Evolutionary conservation across 495 filamentous ascomycete species (phyloP).

Genomic region (Xanthoparmelia taractica): DNA sequence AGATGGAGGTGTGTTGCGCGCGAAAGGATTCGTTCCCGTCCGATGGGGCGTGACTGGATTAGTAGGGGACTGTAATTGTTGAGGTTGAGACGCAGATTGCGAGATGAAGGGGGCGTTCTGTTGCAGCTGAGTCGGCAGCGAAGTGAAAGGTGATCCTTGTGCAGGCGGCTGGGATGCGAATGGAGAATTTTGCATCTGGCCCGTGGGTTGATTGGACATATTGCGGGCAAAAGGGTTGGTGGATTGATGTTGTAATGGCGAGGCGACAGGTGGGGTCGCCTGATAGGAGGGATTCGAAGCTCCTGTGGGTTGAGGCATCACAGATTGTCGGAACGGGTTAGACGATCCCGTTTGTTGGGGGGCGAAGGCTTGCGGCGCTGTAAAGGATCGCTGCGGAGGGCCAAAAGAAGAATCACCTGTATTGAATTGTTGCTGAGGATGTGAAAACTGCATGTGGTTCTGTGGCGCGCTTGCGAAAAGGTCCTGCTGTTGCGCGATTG

Average conservation of each 20-base stretch:
- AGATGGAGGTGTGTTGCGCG: slow-evolving; percentile 37
- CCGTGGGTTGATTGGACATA: slow-evolving; percentile 33
- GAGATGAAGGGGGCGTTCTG: slow-evolving; percentile 35
- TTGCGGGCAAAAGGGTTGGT: slow-evolving; percentile 79
- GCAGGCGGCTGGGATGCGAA: slow-evolving; percentile 28
- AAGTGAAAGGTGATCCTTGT: slow-evolving; percentile 17
- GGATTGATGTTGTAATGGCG: slow-evolving; percentile 52
- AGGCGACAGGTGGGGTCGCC: slow-evolving; percentile 31
- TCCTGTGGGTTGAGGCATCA: slow-evolving; percentile 55
- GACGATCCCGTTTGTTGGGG: slow-evolving; percentile 41
- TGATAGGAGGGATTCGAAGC: slow-evolving; percentile 32
- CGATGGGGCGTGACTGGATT: slow-evolving; percentile 40
- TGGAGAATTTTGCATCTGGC: slow-evolving; percentile 26
- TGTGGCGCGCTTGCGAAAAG: slow-evolving; percentile 57
- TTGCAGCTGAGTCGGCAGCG: slow-evolving; percentile 7
- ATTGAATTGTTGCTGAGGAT: slow-evolving; percentile 38
- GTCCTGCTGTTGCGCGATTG: slow-evolving; percentile 44
- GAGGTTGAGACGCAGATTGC: slow-evolving; percentile 28
- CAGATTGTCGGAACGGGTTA: slow-evolving; percentile 85
- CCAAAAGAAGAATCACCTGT: slow-evolving; percentile 17
- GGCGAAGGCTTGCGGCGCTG: slow-evolving; percentile 8
- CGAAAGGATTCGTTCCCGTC: slow-evolving; percentile 45
- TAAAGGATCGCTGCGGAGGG: slow-evolving; percentile 31
- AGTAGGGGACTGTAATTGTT: slow-evolving; percentile 32
- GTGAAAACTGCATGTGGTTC: slow-evolving; percentile 22